Conservation (phyloP, 176 grass and related monocot species). For the bread wheat (Triticum aestivum) region DNA sequence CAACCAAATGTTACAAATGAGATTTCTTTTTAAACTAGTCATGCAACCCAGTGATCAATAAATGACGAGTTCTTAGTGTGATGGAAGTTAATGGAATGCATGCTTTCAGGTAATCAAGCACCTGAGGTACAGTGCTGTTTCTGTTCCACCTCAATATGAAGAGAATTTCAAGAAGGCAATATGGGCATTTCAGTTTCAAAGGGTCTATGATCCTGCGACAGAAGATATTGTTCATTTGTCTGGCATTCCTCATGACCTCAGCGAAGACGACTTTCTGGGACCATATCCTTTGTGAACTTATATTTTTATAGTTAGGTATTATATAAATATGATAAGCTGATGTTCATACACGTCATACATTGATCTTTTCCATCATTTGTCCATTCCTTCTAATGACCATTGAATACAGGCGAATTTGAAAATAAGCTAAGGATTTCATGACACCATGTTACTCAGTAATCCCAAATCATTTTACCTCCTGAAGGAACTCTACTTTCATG, state of each 20-base stretch:
- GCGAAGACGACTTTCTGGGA: conserved; percentile 89
- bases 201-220: conserved; percentile 89
- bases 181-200: conserved; percentile 87
- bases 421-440: conserved; percentile 17
- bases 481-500: conserved; percentile 8
- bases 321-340: conserved; percentile 2
- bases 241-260: conserved; percentile 44
- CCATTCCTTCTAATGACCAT: not conserved
- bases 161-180: conserved; percentile 89
- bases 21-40: not conserved
- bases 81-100: not conserved
- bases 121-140: conserved; percentile 64
- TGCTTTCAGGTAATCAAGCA: conserved; percentile 92
- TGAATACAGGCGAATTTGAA: conserved; percentile 8
- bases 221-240: conserved; percentile 79
- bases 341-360: not conserved
- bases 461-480: conserved; percentile 3
- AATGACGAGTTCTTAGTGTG: not conserved
- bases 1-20: not conserved
- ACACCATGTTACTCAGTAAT: conserved; percentile 11
- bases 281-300: conserved; percentile 83
- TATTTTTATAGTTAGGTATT: not conserved
- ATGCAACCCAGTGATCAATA: not conserved
- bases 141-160: conserved; percentile 81
- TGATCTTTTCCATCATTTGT: not conserved